These are phyloP conservation scores for Didymella exigua DNA, from an alignment of 2,329 filamentous ascomycete genomes.

Conservation along the genomic window DNA sequence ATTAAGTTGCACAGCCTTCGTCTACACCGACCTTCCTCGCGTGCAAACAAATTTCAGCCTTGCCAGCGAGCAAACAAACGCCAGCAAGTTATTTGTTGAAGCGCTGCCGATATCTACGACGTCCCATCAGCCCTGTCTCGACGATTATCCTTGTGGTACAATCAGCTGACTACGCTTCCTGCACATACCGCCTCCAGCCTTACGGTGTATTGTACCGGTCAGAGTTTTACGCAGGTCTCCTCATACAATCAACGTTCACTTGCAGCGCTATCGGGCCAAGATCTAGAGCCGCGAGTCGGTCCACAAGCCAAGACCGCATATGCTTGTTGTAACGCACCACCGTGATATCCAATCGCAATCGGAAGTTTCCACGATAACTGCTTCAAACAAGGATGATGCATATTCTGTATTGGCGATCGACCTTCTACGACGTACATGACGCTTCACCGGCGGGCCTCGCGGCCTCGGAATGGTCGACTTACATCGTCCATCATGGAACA, in stretches of 20 bases:
- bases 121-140: not conserved
- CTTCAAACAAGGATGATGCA: conserved; percentile 1
- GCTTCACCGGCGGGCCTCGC: conserved; percentile 8
- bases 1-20: conserved; percentile 5
- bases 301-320: not conserved
- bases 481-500: not conserved
- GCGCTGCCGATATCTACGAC: not conserved
- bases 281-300: conserved; percentile 3
- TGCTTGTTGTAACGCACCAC: not conserved
- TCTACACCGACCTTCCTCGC: conserved; percentile 15
- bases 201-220: conserved; percentile 11
- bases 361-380: not conserved
- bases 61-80: not conserved
- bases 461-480: not conserved
- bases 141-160: conserved; percentile 7
- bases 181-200: conserved; percentile 16
- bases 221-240: not conserved
- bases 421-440: not conserved
- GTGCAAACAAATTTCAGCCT: not conserved
- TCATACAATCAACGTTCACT: not conserved
- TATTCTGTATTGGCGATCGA: not conserved
- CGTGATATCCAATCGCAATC: conserved; percentile 1
- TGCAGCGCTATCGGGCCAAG: conserved; percentile 4
- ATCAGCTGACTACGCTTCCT: conserved; percentile 16
- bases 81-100: not conserved